Percentiles rank a stretch among this genome's conserved stretches.
Conservation (phyloP, 1,139 yeast genomes). For the Spathaspora sp. region DNA sequence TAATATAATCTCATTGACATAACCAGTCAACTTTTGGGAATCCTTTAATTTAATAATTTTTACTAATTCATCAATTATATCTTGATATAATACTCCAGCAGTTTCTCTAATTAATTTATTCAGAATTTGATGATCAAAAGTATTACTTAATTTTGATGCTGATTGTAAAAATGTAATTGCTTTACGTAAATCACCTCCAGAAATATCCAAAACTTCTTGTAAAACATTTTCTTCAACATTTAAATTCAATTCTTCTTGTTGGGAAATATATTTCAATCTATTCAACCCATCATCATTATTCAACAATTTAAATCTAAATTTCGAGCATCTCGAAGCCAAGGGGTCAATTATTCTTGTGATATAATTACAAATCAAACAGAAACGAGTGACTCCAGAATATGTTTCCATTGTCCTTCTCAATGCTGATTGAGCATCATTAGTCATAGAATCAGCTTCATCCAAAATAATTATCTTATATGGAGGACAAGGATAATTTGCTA, state of each 20-base stretch:
- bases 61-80: constrained; percentile 46
- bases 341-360: constrained; percentile 97
- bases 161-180: constrained; percentile 92
- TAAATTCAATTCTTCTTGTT: constrained; percentile 51
- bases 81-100: constrained; percentile 81
- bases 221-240: constrained; percentile 50
- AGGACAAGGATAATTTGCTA: constrained; percentile 83
- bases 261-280: constrained; percentile 63
- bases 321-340: constrained; percentile 91
- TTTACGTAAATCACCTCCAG: constrained; percentile 89
- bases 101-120: constrained; percentile 60
- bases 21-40: constrained; percentile 34
- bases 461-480: constrained; percentile 84
- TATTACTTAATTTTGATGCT: constrained; percentile 62
- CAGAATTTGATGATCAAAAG: constrained; percentile 33
- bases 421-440: constrained; percentile 97
- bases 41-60: constrained; percentile 38
- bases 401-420: constrained; percentile 95
- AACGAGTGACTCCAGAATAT: constrained; percentile 86
- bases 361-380: constrained; percentile 91
- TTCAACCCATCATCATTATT: constrained; percentile 68
- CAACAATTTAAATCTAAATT: constrained; percentile 82
- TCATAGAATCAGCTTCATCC: constrained; percentile 98
- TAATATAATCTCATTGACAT: constrained; percentile 55
- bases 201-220: constrained; percentile 60